Percentiles rank a stretch among this genome's conserved stretches.
Conservation (phyloP, 2,329 filamentous ascomycete species). For the Cordyceps militaris region DNA sequence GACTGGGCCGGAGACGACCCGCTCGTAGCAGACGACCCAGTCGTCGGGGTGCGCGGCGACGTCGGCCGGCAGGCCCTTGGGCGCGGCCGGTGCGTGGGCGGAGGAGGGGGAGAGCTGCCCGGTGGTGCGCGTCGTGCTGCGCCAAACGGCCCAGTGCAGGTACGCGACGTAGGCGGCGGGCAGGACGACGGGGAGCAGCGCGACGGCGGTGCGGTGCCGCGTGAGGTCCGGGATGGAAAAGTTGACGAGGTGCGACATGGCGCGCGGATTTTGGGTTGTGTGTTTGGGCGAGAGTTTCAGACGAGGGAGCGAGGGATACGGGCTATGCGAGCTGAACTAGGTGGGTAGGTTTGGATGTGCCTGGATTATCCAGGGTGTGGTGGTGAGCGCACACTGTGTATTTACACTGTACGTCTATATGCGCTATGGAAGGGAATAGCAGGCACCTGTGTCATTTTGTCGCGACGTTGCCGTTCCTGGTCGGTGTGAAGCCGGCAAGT, state of each 20-base stretch:
- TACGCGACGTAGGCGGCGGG: slow-evolving; percentile 16
- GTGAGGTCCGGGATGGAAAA: not conserved
- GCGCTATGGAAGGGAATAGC: no score
- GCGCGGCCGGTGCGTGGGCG: not conserved
- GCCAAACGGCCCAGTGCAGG: slow-evolving; percentile 11
- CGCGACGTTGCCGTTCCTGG: no score
- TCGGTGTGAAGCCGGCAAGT: no score
- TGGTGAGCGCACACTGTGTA: no score
- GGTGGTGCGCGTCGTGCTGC: slow-evolving; percentile 10
- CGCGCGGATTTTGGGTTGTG: no score
- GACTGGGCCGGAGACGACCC: slow-evolving; percentile 21
- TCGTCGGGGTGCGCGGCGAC: slow-evolving; percentile 17
- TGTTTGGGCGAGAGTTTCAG: not conserved
- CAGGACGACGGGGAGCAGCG: slow-evolving; percentile 11
- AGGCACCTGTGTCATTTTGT: no score
- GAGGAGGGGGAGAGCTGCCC: not conserved
- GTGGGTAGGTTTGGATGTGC: no score
- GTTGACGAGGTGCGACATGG: not conserved
- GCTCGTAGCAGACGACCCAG: slow-evolving; percentile 25
- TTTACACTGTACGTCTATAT: no score
- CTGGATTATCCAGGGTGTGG: no score
- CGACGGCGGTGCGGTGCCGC: not conserved
- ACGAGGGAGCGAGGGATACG: not conserved
- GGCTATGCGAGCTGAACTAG: no score
- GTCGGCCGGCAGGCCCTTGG: slow-evolving; percentile 17